Evolutionary conservation across 164 flowering plant genomes (phyloP).

Genomic region (Paratinospora sagittata): DNA sequence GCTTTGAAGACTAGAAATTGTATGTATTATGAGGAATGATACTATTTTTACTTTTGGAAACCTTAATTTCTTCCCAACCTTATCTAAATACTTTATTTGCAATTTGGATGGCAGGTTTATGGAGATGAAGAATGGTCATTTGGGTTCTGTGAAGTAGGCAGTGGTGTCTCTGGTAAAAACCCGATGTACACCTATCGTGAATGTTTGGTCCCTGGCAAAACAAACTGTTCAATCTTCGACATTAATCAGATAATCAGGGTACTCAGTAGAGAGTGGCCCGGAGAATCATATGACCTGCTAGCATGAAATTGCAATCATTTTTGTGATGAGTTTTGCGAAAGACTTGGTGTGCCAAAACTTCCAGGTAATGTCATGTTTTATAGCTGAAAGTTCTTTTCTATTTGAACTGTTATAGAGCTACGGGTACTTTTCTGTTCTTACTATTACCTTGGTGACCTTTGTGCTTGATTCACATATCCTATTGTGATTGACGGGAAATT

Average conservation of each 20-base stretch:
- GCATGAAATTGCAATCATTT: conserved; percentile 96
- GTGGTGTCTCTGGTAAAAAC: conserved; percentile 78
- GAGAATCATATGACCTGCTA: conserved; percentile 73
- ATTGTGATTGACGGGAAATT: too few relatives aligned
- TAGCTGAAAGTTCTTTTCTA: background rate
- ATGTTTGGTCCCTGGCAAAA: conserved; percentile 63
- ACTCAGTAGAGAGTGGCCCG: conserved; percentile 94
- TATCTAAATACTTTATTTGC: too few relatives aligned
- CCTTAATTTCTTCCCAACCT: too few relatives aligned
- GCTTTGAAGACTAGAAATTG: too few relatives aligned
- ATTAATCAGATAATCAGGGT: conserved; percentile 82
- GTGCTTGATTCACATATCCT: too few relatives aligned
- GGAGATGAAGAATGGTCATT: conserved; percentile 99
- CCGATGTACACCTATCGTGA: conserved; percentile 97
- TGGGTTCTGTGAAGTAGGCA: conserved; percentile 89
- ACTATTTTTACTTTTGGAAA: too few relatives aligned
- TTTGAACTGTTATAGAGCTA: background rate
- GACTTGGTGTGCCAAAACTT: conserved; percentile 82
- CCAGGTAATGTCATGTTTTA: conserved; percentile 52
- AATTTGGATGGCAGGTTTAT: conserved; percentile 50
- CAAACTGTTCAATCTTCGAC: conserved; percentile 46
- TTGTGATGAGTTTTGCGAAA: conserved; percentile 87
- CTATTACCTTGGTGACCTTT: background rate
- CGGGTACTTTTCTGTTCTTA: background rate
- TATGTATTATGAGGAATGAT: too few relatives aligned